Evolutionary conservation across 2,329 filamentous ascomycete genomes (phyloP), one percentile per base, ranked within the genome.

Genomic region (Aspergillus candidus): DNA sequence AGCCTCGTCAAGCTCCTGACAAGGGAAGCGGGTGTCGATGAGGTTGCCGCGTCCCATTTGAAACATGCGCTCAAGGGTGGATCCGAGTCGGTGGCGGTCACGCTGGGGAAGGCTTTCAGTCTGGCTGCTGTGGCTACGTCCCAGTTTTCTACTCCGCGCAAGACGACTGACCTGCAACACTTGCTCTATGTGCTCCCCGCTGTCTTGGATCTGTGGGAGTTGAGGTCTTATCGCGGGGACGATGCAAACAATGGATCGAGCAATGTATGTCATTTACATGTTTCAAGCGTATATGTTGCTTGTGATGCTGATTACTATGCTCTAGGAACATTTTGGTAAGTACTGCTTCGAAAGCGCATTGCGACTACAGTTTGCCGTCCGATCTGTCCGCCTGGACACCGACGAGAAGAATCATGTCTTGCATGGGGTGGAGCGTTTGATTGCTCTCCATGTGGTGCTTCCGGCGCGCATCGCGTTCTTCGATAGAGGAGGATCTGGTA

Each of bases 401-500:
- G 60, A 61, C 37, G 62, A 66, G 37, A 58, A 52, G 33, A 48
- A 53, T 13, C 58, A 59, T 27, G 56, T 67, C 2, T 45, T 63
- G 11, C 59, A 61, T 42, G 54, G 59, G 7, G 47, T 70, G 38
- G 67, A 69, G 47, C 59, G 63, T 35, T 50, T 66, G 8, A 60
- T 68, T 43, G 67, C 63, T 8, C 56, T 70, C 30, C 68, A 71
- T 55, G 60, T 70, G n/a, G 53, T 71, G 2, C 56, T 71, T 4
- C 68, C 68, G 6, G 56, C 65, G 5, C 67, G 69, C 18, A 58
- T 57, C 4, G 52, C 55, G 5, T 72, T 70, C 49, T 63, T 67
- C 35, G 57, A 58, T 7, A 52, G 60, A 47, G 59, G 63, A 15
- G 58, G 58, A 29, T 57, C 59, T 33, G 61, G 63, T 22, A 62